Base-by-base conservation (phyloP, 1,139 yeast species). In the Debaryomyces sp. region DNA sequence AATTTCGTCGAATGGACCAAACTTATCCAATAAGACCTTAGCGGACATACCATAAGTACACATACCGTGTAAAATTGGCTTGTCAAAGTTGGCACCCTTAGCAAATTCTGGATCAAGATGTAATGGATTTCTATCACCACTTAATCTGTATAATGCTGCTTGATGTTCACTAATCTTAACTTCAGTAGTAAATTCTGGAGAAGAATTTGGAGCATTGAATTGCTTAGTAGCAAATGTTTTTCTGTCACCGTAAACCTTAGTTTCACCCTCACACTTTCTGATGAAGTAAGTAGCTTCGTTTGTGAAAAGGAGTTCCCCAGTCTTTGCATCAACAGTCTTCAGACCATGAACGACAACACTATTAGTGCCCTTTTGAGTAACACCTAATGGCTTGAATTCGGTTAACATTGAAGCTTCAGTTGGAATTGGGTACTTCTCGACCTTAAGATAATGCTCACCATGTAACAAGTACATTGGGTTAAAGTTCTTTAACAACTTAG, bases 41-140 rank as follows among this genome's bases (percentile, higher is more conserved):
- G 87, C 88, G 45, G 89, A 74, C 57, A 91, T 81, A 54, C 98
- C 98, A 68, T 89, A 84, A 42, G 91, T 81, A 65, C 96, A 87
- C 73, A 94, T 80, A 46, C 99, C 99, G 70, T 94, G 99, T 58
- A 94, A 79, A 60, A 94, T 94, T 50, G 98, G 99, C 54, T 75
- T 73, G 45, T 85, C 85, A 71, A 92, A 94, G 55, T 87, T 87
- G 49, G 96, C 98, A 53, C 90, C 90, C 56, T 86, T 82, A 27
- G 98, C 97, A 70, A 92, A 88, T 38, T 70, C 77, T 33, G 98
- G 97, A 70, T 94, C 98, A 66, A 94, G 86, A 72, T 94, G 99
- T 61, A 94, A 80, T 55, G 98, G 98, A 70, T 94, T 94, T 70
- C 85, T 85, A 75, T 94, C 99, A 53, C 97, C 98, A 54, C 94